These are phyloP conservation scores for Ligustrum vulgare DNA, from an alignment of 257 asterid genomes.

Conservation along the genomic window DNA sequence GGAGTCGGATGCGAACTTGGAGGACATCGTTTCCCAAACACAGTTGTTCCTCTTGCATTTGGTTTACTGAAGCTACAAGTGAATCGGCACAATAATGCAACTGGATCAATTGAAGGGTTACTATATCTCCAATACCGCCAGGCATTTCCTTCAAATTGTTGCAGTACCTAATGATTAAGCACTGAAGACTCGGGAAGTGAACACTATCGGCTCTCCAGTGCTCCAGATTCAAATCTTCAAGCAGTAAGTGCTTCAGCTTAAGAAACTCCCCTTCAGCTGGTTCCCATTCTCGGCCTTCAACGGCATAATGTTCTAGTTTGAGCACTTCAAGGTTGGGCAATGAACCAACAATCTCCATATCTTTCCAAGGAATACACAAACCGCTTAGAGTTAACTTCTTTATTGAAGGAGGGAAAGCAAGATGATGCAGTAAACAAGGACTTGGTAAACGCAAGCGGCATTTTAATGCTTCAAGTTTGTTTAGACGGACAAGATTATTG, in stretches of 20 bases:
- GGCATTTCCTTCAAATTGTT: conserved; percentile 16
- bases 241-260: not conserved
- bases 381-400: not conserved
- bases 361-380: not conserved
- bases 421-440: not conserved
- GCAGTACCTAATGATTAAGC: conserved; percentile 2
- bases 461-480: conserved; percentile 1
- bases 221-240: conserved; percentile 1
- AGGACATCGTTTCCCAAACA: conserved; percentile 14
- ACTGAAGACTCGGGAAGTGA: conserved; percentile 13
- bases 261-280: conserved; percentile 12
- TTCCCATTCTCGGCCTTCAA: not conserved
- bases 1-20: too few species aligned
- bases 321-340: conserved; percentile 10
- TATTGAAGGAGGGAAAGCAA: not conserved
- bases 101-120: conserved; percentile 17
- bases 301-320: not conserved
- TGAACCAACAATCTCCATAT: not conserved
- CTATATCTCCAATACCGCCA: conserved; percentile 5
- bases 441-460: not conserved
- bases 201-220: conserved; percentile 15
- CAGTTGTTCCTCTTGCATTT: conserved; percentile 22
- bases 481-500: not conserved
- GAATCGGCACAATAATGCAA: not conserved
- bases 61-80: conserved; percentile 7